Percentiles rank a stretch among this genome's conserved stretches.
Conservation (phyloP, 1,139 yeast species). For the Blastobotrys petasosporus region DNA sequence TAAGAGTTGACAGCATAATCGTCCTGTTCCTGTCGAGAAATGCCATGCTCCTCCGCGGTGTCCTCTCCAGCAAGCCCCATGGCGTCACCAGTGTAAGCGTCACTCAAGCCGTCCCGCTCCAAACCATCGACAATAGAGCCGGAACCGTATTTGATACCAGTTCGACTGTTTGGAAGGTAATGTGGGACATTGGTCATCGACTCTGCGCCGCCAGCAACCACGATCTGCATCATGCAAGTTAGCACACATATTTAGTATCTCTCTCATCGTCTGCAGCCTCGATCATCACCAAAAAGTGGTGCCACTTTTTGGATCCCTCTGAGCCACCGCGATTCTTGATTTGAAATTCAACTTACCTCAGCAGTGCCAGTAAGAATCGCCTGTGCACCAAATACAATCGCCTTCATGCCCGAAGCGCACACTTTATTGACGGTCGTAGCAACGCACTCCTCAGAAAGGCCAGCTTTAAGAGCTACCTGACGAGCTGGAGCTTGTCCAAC, state of each 20-base stretch:
- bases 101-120: conserved; percentile 85
- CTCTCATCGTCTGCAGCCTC: too few relatives aligned
- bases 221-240: conserved; percentile 38
- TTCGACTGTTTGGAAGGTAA: conserved; percentile 79
- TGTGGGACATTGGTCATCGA: conserved; percentile 96
- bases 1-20: conserved; percentile 84
- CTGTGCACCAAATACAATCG: conserved; percentile 86
- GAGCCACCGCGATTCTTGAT: background rate
- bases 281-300: too few relatives aligned
- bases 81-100: conserved; percentile 76
- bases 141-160: conserved; percentile 88
- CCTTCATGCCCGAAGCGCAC: conserved; percentile 95
- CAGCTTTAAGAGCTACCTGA: conserved; percentile 91
- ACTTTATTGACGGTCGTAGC: conserved; percentile 94
- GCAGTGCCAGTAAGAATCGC: conserved; percentile 83
- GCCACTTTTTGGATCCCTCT: background rate
- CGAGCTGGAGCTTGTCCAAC: conserved; percentile 98
- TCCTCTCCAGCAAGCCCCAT: conserved; percentile 98
- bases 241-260: background rate
- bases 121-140: conserved; percentile 74
- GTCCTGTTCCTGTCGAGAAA: conserved; percentile 74
- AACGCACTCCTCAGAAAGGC: conserved; percentile 67
- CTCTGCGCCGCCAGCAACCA: conserved; percentile 96
- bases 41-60: conserved; percentile 67
- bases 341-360: conserved; percentile 37